Conservation (phyloP, 2,329 filamentous ascomycete species). For the Colletotrichum sp. region DNA sequence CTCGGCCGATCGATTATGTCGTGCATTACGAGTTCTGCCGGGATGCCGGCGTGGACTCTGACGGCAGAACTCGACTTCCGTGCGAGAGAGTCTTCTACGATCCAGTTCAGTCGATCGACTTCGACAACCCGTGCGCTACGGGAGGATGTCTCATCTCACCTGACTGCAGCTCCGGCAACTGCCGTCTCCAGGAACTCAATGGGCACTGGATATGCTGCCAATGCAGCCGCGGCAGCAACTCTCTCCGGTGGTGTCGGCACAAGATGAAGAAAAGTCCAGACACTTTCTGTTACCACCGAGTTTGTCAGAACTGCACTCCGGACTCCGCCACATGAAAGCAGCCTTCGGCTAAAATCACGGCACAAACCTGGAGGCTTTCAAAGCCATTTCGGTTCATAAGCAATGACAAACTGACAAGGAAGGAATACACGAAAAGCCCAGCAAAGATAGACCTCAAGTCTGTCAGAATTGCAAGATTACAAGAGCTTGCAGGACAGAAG, state of each 20-base stretch:
- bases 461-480: neutral
- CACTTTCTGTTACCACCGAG: constrained; percentile 57
- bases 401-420: neutral
- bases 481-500: neutral
- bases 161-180: constrained; percentile 52
- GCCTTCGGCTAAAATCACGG: neutral
- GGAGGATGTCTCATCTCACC: constrained; percentile 51
- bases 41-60: constrained; percentile 35
- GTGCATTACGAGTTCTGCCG: constrained; percentile 51
- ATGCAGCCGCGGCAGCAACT: constrained; percentile 52
- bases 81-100: constrained; percentile 31
- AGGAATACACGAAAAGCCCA: neutral
- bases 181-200: constrained; percentile 53
- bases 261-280: constrained; percentile 51
- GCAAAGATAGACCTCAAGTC: neutral
- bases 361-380: neutral
- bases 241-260: constrained; percentile 49
- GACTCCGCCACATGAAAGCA: constrained; percentile 27
- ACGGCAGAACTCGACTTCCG: constrained; percentile 27
- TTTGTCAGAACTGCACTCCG: constrained; percentile 48
- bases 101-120: constrained; percentile 35
- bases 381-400: neutral
- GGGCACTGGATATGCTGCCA: constrained; percentile 56
- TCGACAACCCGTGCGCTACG: constrained; percentile 48
- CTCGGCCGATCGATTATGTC: constrained; percentile 42